phyloP scores from a whole-genome alignment of 495 filamentous ascomycete species.

The Penicillium goetzii region DNA sequence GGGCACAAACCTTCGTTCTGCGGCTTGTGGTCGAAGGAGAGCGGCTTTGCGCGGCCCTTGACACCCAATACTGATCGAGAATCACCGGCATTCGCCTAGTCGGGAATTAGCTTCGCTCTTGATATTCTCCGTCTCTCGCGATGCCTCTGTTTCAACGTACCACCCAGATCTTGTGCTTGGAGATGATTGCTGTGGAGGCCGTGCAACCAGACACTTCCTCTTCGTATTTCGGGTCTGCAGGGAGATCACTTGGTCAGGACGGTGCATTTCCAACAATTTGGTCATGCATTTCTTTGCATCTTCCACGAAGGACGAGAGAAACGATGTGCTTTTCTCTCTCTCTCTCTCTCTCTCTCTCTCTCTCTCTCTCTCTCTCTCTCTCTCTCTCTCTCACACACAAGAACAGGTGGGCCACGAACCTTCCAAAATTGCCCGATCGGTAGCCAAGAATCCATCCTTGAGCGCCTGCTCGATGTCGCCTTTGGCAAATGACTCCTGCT shows the following conservation, averaged over 20 bases:
- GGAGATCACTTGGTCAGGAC: slow-evolving; percentile 7
- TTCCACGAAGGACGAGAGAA: not conserved
- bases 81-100: slow-evolving; percentile 92
- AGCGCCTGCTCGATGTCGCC: slow-evolving; percentile 93
- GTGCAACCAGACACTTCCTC: slow-evolving; percentile 98
- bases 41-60: slow-evolving; percentile 93
- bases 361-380: too few relatives aligned
- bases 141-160: slow-evolving; percentile 55
- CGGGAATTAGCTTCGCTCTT: slow-evolving; percentile 15
- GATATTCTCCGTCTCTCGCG: not conserved
- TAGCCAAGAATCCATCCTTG: slow-evolving; percentile 96
- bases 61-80: slow-evolving; percentile 92
- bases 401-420: slow-evolving; percentile 56
- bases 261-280: not conserved
- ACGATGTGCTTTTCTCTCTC: too few relatives aligned
- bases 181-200: slow-evolving; percentile 85
- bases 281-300: slow-evolving; percentile 19
- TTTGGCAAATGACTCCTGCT: slow-evolving; percentile 88
- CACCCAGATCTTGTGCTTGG: slow-evolving; percentile 89
- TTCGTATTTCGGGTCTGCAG: slow-evolving; percentile 89
- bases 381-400: not conserved
- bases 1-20: slow-evolving; percentile 83
- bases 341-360: too few relatives aligned
- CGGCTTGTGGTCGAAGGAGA: slow-evolving; percentile 98
- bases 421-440: slow-evolving; percentile 91